Evolutionary conservation across 257 asterid species (phyloP).

Genomic region (Nyctanthes arbortristis): DNA sequence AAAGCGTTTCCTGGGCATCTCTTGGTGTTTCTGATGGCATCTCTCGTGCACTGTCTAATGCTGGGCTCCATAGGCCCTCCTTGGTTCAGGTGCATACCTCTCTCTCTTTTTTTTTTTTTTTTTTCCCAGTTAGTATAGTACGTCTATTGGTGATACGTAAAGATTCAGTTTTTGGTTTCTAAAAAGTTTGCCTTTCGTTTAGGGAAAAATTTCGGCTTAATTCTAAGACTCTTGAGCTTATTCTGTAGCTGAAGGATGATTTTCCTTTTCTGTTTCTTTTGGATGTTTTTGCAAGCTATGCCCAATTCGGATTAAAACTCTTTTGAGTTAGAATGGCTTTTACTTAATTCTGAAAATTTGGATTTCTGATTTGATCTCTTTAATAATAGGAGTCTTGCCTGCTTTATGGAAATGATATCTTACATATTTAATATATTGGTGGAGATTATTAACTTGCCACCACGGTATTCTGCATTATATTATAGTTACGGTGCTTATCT

Average conservation of each 20-base stretch:
- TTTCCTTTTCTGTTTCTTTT: not conserved
- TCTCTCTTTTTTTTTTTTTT: not conserved
- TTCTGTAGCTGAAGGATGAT: not conserved
- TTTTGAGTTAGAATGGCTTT: not conserved
- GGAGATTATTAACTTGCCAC: not conserved
- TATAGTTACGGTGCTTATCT: not conserved
- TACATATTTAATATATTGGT: not conserved
- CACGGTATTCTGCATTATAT: not conserved
- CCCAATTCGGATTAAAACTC: not conserved
- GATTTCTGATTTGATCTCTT: too few species aligned
- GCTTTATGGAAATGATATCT: not conserved
- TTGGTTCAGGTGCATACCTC: slow-evolving; percentile 64
- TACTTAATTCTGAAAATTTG: not conserved
- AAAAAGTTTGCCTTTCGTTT: too few species aligned
- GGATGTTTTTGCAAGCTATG: not conserved
- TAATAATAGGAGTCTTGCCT: not conserved
- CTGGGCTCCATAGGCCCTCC: slow-evolving; percentile 83
- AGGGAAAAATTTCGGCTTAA: not conserved
- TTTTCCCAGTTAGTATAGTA: not conserved
- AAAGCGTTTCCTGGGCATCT: slow-evolving; percentile 75
- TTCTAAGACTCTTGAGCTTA: not conserved
- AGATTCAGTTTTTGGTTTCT: not conserved
- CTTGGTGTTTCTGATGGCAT: slow-evolving; percentile 74
- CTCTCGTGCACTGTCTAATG: slow-evolving; percentile 55
- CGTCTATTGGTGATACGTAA: not conserved